Conservation (phyloP, 2,329 filamentous ascomycete species). For the Colletotrichum simmondsii region DNA sequence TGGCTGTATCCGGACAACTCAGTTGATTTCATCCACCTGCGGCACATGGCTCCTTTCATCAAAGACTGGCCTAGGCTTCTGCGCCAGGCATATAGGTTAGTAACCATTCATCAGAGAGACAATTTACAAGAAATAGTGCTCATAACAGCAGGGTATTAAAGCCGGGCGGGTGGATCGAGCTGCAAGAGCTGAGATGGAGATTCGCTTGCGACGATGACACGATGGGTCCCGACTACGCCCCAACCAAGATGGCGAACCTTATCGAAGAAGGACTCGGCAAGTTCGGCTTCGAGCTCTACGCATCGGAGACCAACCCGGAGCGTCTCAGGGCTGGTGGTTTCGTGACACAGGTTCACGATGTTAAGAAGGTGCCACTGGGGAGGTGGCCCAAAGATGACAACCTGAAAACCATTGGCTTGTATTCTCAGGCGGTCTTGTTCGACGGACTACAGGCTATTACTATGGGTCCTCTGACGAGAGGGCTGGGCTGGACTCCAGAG, state of each 20-base stretch:
- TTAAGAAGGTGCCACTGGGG: constrained; percentile 61
- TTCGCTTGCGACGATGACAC: not conserved
- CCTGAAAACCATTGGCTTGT: constrained; percentile 41
- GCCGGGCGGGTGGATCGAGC: not conserved
- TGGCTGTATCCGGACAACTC: constrained; percentile 38
- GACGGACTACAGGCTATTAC: constrained; percentile 47
- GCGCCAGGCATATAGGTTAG: not conserved
- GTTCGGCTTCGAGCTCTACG: not conserved
- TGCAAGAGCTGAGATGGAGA: not conserved
- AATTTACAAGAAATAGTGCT: not conserved
- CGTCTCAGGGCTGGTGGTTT: not conserved
- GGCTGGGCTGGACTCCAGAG: constrained; percentile 44
- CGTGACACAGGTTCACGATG: not conserved
- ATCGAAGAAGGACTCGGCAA: not conserved
- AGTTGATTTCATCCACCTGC: constrained; percentile 47
- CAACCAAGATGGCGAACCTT: not conserved
- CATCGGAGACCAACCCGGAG: not conserved
- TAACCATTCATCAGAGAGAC: too few species aligned
- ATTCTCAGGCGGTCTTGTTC: constrained; percentile 34
- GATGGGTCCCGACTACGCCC: constrained; percentile 1
- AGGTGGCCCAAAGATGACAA: constrained; percentile 64
- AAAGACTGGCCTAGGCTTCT: constrained; percentile 31
- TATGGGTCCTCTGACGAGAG: constrained; percentile 46
- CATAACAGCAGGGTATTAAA: not conserved
- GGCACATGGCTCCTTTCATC: constrained; percentile 47